A percentile compares a stretch with the other conserved stretches of the same genome.
Evolutionary conservation across 768 basidiomycete species (phyloP).

Genomic region (Amanita jacksonii): DNA sequence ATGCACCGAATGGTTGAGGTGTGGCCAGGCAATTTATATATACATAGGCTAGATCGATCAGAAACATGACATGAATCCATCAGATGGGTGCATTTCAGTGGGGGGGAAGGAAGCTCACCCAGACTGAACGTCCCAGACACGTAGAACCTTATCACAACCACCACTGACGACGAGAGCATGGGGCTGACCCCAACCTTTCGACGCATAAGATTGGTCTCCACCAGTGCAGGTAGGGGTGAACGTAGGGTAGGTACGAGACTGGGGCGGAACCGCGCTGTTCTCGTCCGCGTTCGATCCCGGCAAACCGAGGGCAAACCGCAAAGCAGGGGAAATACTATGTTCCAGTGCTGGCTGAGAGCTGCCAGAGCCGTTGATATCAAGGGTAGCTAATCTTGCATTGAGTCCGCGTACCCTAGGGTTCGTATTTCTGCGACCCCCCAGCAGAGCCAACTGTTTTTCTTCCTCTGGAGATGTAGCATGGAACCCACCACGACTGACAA

Average conservation of each 20-base stretch:
- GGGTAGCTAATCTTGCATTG: constrained; percentile 2
- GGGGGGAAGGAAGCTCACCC: constrained; percentile 42
- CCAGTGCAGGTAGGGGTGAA: constrained; percentile 6
- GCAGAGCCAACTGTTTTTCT: neutral
- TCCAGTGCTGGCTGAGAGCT: constrained; percentile 6
- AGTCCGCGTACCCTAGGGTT: constrained; percentile 4
- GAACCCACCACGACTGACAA: constrained; percentile 59
- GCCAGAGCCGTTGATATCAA: constrained; percentile 1
- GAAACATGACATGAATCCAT: neutral
- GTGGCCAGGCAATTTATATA: constrained; percentile 78
- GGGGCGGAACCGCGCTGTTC: neutral
- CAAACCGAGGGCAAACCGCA: constrained; percentile 43
- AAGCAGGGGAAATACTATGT: constrained; percentile 24
- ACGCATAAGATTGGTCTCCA: constrained; percentile 47
- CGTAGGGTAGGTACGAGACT: neutral
- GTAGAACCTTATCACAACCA: constrained; percentile 86
- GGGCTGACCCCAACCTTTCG: constrained; percentile 85
- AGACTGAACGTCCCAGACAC: constrained; percentile 84
- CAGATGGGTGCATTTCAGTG: neutral
- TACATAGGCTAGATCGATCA: constrained; percentile 37
- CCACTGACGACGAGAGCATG: constrained; percentile 80
- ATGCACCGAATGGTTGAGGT: constrained; percentile 87
- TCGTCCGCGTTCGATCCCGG: neutral
- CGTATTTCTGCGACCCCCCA: neutral
- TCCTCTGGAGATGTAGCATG: neutral